Base-by-base conservation (phyloP, 164 flowering plant species). In the Malania oleifera region DNA sequence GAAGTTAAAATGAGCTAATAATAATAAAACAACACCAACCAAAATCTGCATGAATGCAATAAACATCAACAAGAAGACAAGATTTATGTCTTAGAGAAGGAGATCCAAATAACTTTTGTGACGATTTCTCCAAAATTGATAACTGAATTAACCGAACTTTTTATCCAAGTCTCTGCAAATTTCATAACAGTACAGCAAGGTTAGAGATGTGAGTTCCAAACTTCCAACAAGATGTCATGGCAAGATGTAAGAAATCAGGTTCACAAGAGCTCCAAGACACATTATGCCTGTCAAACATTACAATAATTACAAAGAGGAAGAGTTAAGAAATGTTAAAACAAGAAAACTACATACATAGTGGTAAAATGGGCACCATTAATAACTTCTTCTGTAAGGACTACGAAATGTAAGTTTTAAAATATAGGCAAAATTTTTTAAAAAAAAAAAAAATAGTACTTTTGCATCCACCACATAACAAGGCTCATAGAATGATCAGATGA, bases 141-240 rank as follows among this genome's bases (percentile, higher is more conserved):
- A 50, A 48, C 26, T n/a, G n/a, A 31, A 38, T 18, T 54, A 59
- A 62, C 70, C 54, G 59, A 63, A 55, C 67, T 65, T n/a, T n/a
- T n/a, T 54, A 62, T 46, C 15, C 63, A 49, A 48, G 48, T 80
- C n/a, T n/a, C 98, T 91, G 98, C 98, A 91, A 82, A 80, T n/a
- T n/a, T 82, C 85, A 87, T 78, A 86, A 91, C 87, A 91, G 81
- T 68, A 89, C 80, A 88, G 76, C 89, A 87, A 90, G 84, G 86
- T 86, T 88, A 85, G 77, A 80, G 89, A 77, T 67, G 82, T 82
- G 86, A 88, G 93, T 86, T 93, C 80, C 81, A 87, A 90, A 90
- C 87, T 82, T 85, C 92, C 87, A 90, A 82, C 77, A 77, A 75
- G 67, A 77, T 76, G 75, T 70, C 89, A 87, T 80, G 83, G 83